A percentile compares a stretch with the other conserved stretches of the same genome.
phyloP scores from a whole-genome alignment of 2,329 filamentous ascomycete genomes.

The Didymella exigua region DNA sequence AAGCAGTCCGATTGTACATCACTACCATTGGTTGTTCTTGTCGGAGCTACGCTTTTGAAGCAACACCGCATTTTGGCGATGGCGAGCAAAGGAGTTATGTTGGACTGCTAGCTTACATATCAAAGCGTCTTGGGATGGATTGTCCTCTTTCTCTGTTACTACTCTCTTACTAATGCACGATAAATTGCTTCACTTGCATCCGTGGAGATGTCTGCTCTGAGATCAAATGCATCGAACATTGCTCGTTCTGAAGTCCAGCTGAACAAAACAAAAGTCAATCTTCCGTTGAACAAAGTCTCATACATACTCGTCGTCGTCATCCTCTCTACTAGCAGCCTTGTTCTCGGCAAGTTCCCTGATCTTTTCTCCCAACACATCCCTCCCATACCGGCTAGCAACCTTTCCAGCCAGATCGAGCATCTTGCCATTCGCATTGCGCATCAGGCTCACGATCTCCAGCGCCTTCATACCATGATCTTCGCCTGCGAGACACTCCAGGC shows the following conservation, averaged over 20 bases:
- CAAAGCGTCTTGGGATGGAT: slow-evolving; percentile 33
- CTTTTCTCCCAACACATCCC: slow-evolving; percentile 82
- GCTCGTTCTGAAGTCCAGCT: not conserved
- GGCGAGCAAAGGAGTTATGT: slow-evolving; percentile 30
- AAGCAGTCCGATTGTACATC: slow-evolving; percentile 33
- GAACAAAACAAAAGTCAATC: not conserved
- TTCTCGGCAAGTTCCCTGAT: slow-evolving; percentile 83
- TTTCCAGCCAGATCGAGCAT: slow-evolving; percentile 93
- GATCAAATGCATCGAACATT: not conserved
- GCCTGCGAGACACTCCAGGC: slow-evolving; percentile 86
- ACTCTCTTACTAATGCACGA: slow-evolving; percentile 38
- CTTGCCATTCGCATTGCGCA: slow-evolving; percentile 81
- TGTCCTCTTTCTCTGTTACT: slow-evolving; percentile 38
- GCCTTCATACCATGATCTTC: slow-evolving; percentile 96
- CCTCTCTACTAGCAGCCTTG: slow-evolving; percentile 66
- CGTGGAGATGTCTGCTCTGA: not conserved
- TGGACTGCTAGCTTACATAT: slow-evolving; percentile 29
- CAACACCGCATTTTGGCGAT: slow-evolving; percentile 25
- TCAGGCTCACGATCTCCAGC: slow-evolving; percentile 83
- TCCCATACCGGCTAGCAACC: slow-evolving; percentile 83
- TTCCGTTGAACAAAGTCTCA: not conserved
- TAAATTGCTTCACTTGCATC: slow-evolving; percentile 23
- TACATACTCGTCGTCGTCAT: slow-evolving; percentile 43
- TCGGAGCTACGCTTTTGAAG: slow-evolving; percentile 30
- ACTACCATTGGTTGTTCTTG: slow-evolving; percentile 33